Conservation (phyloP, 2,329 filamentous ascomycete genomes). For the Epicoccum nigrum region DNA sequence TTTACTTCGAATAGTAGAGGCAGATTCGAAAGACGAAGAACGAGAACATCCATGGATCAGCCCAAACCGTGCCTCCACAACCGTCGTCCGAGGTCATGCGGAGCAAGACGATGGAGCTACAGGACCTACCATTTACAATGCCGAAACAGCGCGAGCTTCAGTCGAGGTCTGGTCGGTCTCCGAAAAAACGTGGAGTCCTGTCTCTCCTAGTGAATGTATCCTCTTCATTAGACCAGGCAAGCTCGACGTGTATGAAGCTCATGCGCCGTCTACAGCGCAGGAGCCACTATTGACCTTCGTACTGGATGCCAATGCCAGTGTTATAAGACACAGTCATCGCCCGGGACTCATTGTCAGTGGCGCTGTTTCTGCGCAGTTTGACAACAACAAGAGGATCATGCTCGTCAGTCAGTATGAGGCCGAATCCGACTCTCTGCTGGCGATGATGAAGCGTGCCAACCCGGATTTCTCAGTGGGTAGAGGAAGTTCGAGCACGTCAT, state of each 20-base stretch:
- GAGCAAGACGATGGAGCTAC: conserved; percentile 6
- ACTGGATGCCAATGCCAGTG: conserved; percentile 2
- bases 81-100: conserved; percentile 5
- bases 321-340: conserved; percentile 2
- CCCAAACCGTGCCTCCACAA: conserved; percentile 21
- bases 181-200: conserved; percentile 15
- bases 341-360: conserved; percentile 13
- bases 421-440: conserved; percentile 10
- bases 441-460: conserved; percentile 10
- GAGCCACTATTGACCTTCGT: conserved; percentile 21
- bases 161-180: conserved; percentile 26
- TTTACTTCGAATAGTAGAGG: conserved; percentile 29
- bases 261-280: conserved; percentile 11
- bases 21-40: conserved; percentile 18
- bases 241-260: conserved; percentile 22
- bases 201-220: conserved; percentile 21
- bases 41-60: conserved; percentile 29
- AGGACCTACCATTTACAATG: conserved; percentile 10
- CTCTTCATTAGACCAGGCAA: conserved; percentile 24
- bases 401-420: conserved; percentile 7
- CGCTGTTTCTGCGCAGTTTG: not conserved
- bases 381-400: conserved; percentile 6
- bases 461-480: not conserved
- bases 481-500: not conserved
- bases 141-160: conserved; percentile 23